Base-by-base conservation (phyloP, 163 green algal species). In the Scenedesmus sp. region DNA sequence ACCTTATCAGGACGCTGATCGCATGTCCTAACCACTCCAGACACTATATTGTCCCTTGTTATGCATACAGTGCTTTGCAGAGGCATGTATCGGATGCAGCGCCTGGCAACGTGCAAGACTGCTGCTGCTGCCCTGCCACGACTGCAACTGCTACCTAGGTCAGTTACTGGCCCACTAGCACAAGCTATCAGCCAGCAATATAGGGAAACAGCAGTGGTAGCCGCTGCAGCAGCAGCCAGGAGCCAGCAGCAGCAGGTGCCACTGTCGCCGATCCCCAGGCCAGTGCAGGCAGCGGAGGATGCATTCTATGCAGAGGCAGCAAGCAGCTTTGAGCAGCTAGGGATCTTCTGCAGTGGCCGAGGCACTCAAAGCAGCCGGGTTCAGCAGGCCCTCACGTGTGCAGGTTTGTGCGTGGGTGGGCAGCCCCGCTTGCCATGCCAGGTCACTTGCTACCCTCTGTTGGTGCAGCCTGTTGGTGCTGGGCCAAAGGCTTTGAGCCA, bases 241-340 rank as follows among this genome's bases (percentile, higher is more conserved):
- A 40, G 40, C 16, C 72, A 81, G 35, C 33, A 26, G 43, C 81
- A 30, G 81, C 81, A 70, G 81, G 13, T 33, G 81, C 81, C 18
- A 42, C 44, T 30, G n/a, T 46, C 46, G 13, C n/a, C 81, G 4
- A 65, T 20, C 37, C 40, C 73, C 12, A 49, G 37, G 73, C 73
- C 73, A 33, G 73, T 49, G 37, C 73, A 46, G 73, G 73, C 79
- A 42, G 85, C 85, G 44, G 81, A 80, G 15, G 83, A 87, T 30
- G 80, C 49, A 0, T 95, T 95, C 65, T 94, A 91, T 53, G 91
- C 93, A 12, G 81, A 86, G 15, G 33, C 79, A n/a, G 85, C 89
- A 12, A 30, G 49, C 1, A 90, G 24, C 37, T 95, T 95, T 44
- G 43, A 49, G 1, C 35, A 84, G 1, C 61, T 95, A 0, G 91